These are phyloP conservation scores for Passalora sequoiae DNA, from an alignment of 2,329 filamentous ascomycete species.

Conservation along the genomic window DNA sequence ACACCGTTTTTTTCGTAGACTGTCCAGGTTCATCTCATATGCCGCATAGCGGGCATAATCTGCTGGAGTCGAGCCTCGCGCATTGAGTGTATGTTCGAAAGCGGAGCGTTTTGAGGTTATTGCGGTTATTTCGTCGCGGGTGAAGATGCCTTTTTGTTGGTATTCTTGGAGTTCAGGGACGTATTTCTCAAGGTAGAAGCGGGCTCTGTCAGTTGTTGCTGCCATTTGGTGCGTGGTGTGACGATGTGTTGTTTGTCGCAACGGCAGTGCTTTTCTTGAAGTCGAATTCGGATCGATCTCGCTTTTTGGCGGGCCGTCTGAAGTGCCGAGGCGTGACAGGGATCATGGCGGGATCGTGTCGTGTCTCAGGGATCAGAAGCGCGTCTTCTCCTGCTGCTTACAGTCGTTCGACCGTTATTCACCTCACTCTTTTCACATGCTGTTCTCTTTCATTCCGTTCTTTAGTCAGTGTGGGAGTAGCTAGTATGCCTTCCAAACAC, in stretches of 20 bases:
- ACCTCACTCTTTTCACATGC: conserved; percentile 6
- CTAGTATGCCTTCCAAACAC: conserved; percentile 54
- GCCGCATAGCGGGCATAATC: conserved; percentile 83
- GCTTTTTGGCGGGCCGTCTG: conserved; percentile 5
- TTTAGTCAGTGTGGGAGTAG: conserved; percentile 10
- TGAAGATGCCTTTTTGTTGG: conserved; percentile 87
- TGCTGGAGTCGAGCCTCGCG: conserved; percentile 66
- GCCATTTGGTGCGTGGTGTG: conserved; percentile 54
- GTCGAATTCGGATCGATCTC: neutral
- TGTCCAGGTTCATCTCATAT: conserved; percentile 63
- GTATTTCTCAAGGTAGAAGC: conserved; percentile 87
- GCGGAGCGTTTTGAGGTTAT: conserved; percentile 88
- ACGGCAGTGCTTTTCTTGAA: neutral
- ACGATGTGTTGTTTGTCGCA: neutral
- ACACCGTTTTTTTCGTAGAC: conserved; percentile 75
- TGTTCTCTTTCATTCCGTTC: conserved; percentile 10
- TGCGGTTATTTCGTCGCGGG: conserved; percentile 79
- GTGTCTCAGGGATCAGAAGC: too few relatives aligned
- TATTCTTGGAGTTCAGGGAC: conserved; percentile 90
- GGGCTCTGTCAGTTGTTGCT: conserved; percentile 83
- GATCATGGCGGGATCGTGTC: too few relatives aligned
- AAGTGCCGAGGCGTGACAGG: too few relatives aligned
- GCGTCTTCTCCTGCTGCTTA: neutral
- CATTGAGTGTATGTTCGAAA: conserved; percentile 85
- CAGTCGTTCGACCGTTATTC: neutral